Evolutionary conservation across 176 grass and related monocot genomes (phyloP).

Genomic region (Oryza rufipogon): DNA sequence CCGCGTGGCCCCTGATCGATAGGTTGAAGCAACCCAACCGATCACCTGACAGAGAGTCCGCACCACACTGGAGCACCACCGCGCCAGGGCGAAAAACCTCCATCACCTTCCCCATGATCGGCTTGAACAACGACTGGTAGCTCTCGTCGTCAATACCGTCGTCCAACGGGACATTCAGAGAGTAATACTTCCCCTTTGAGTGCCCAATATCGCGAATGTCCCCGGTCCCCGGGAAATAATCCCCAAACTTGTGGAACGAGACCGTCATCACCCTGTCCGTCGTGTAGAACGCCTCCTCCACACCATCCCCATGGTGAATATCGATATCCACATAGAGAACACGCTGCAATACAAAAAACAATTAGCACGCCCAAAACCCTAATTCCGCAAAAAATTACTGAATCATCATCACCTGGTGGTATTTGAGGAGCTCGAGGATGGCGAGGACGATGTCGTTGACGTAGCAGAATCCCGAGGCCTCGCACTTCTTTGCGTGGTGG

Average conservation of each 20-base stretch:
- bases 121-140: conserved; percentile 94
- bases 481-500: conserved; percentile 91
- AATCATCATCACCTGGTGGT: conserved; percentile 50
- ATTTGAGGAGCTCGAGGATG: conserved; percentile 89
- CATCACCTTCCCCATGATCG: conserved; percentile 89
- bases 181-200: conserved; percentile 79
- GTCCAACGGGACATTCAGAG: conserved; percentile 83
- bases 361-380: not conserved
- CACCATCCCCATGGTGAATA: conserved; percentile 95
- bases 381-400: not conserved
- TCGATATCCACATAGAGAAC: conserved; percentile 96
- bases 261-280: conserved; percentile 92
- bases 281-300: conserved; percentile 96
- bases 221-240: conserved; percentile 94
- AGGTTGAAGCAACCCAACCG: conserved; percentile 93
- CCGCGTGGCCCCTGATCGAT: conserved; percentile 83
- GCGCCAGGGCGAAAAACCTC: conserved; percentile 85
- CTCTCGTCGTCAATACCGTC: conserved; percentile 95
- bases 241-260: conserved; percentile 96
- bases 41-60: conserved; percentile 90
- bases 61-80: conserved; percentile 89
- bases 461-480: conserved; percentile 95
- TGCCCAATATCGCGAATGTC: conserved; percentile 69
- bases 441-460: conserved; percentile 97
- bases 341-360: conserved; percentile 47